Conservation (phyloP, 78 protist genomes). For the Paratrimastix pyriformis region DNA sequence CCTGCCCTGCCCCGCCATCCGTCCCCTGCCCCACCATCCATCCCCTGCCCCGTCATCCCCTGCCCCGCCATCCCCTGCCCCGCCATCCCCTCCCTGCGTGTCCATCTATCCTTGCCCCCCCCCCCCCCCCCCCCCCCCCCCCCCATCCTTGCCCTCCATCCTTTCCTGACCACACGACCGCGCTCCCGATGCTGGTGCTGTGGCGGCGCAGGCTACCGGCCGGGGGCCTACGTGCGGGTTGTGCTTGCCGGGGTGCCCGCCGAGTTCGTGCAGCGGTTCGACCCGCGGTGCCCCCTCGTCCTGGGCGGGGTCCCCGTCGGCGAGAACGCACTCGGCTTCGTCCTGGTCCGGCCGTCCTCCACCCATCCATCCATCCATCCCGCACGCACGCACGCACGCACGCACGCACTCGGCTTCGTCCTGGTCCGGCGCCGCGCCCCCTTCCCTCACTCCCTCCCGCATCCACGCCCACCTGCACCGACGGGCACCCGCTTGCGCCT, state of each 20-base stretch:
- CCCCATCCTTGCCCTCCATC: not conserved
- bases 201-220: conserved; percentile 24
- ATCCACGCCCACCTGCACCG: too few relatives aligned
- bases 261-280: conserved; percentile 75
- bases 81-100: conserved; percentile 5
- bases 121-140: too few relatives aligned
- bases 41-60: too few relatives aligned
- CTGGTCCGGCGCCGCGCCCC: too few relatives aligned
- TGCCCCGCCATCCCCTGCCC: not conserved
- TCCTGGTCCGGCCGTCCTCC: conserved; percentile 25
- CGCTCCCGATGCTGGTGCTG: not conserved
- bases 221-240: conserved; percentile 88
- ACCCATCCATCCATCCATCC: too few relatives aligned
- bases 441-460: too few relatives aligned
- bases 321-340: conserved; percentile 78
- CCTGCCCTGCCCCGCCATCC: too few relatives aligned
- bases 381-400: too few relatives aligned
- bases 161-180: not conserved
- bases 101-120: not conserved
- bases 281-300: conserved; percentile 72
- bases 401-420: too few relatives aligned
- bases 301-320: conserved; percentile 78
- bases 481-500: too few relatives aligned
- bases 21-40: too few relatives aligned
- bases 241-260: conserved; percentile 69